Percentiles rank a stretch among this genome's conserved stretches.
These are phyloP conservation scores for Chlamydomonas schloesseri DNA, from an alignment of 139 green algal species.

Conservation along the genomic window DNA sequence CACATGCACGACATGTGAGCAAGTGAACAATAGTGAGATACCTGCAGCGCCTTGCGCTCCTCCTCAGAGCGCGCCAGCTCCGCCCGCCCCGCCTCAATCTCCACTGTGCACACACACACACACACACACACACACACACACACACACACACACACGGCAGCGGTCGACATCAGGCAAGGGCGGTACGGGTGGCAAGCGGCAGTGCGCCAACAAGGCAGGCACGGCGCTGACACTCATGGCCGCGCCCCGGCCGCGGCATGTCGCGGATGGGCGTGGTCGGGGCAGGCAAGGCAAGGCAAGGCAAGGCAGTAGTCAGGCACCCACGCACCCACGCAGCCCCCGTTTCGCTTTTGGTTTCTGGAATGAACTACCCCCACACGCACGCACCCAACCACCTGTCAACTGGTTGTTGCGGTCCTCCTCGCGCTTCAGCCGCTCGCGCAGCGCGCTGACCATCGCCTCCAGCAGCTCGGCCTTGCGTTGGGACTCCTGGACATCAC, in stretches of 20 bases:
- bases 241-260: too few relatives aligned
- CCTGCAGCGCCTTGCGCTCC: slow-evolving; percentile 28
- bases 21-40: too few relatives aligned
- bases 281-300: too few relatives aligned
- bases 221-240: too few relatives aligned
- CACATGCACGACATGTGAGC: too few relatives aligned
- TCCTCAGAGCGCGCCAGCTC: slow-evolving; percentile 33
- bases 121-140: too few relatives aligned
- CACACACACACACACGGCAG: too few relatives aligned
- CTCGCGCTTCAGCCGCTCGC: slow-evolving; percentile 42
- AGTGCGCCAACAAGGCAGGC: neutral
- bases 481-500: slow-evolving; percentile 32
- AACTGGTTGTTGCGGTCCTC: slow-evolving; percentile 34
- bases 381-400: neutral
- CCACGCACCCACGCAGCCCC: neutral
- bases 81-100: slow-evolving; percentile 31
- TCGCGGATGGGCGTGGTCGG: too few relatives aligned
- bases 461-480: slow-evolving; percentile 47
- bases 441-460: slow-evolving; percentile 43
- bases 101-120: neutral
- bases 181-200: neutral
- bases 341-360: too few relatives aligned
- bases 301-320: too few relatives aligned
- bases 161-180: too few relatives aligned
- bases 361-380: neutral